Conservation (phyloP, 1,139 yeast species). For the Scheffersomyces illinoinensis region DNA sequence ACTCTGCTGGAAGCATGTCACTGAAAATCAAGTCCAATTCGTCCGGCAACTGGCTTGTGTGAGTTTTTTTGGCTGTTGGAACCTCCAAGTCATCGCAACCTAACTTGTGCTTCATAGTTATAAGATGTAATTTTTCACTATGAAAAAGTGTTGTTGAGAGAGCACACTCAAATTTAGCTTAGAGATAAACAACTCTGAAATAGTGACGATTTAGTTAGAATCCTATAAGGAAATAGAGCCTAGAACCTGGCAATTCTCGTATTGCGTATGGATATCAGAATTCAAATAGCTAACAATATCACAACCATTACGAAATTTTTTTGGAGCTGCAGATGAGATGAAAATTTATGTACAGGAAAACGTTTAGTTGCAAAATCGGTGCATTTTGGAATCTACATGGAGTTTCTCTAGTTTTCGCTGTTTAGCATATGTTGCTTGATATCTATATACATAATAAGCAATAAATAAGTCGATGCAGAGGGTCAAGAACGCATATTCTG, state of each 20-base stretch:
- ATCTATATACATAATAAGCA: neutral
- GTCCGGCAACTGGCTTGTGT: neutral
- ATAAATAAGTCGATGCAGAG: neutral
- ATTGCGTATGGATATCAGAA: neutral
- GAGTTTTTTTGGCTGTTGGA: neutral
- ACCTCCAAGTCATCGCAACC: neutral
- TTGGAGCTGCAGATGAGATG: neutral
- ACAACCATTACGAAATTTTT: neutral
- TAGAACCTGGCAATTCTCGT: neutral
- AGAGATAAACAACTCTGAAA: neutral
- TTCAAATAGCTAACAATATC: neutral
- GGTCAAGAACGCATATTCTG: neutral
- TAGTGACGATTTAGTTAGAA: neutral
- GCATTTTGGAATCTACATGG: neutral
- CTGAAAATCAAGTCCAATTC: neutral
- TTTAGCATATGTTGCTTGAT: neutral
- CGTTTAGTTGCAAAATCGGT: neutral
- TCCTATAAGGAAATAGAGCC: neutral
- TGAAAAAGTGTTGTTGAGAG: neutral
- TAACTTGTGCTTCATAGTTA: neutral
- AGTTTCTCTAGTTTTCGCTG: neutral
- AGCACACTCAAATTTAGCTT: neutral
- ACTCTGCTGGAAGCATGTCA: neutral
- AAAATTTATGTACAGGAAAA: neutral
- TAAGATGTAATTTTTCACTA: neutral